These are phyloP conservation scores for Agrocybe praecox DNA, from an alignment of 768 basidiomycete species.

Conservation along the genomic window DNA sequence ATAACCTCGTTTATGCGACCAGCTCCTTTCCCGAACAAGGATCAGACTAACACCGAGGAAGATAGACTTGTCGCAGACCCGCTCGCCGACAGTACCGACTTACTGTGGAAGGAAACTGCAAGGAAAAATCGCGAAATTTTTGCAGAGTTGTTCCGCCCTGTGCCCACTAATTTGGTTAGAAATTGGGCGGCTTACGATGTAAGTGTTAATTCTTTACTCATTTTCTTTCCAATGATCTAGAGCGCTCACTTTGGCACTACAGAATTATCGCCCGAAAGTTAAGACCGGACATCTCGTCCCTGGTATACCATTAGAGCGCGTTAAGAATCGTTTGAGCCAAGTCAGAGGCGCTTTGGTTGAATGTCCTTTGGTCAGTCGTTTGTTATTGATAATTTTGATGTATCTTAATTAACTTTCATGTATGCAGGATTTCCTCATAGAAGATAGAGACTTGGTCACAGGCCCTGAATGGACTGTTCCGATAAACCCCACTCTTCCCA, in stretches of 20 bases:
- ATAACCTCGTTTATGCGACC: slow-evolving; percentile 75
- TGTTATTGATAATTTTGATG: slow-evolving; percentile 1
- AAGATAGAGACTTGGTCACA: slow-evolving; percentile 70
- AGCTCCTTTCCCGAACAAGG: slow-evolving; percentile 69
- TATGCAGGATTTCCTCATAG: slow-evolving; percentile 79
- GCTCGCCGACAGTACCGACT: slow-evolving; percentile 57
- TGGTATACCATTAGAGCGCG: slow-evolving; percentile 61
- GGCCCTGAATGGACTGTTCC: slow-evolving; percentile 72
- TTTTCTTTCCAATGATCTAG: not conserved
- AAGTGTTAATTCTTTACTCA: slow-evolving; percentile 22
- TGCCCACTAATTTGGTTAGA: slow-evolving; percentile 82
- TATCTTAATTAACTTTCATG: slow-evolving; percentile 10
- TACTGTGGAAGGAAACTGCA: slow-evolving; percentile 73
- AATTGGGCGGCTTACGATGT: slow-evolving; percentile 82
- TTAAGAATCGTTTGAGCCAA: slow-evolving; percentile 75
- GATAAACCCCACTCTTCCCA: slow-evolving; percentile 80
- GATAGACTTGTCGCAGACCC: slow-evolving; percentile 81
- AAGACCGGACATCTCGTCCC: slow-evolving; percentile 83
- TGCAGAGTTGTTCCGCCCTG: slow-evolving; percentile 83
- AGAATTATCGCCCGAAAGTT: slow-evolving; percentile 77
- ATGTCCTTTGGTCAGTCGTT: slow-evolving; percentile 60
- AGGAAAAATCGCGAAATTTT: slow-evolving; percentile 83
- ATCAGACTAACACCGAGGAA: slow-evolving; percentile 59
- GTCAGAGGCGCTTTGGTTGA: slow-evolving; percentile 78
- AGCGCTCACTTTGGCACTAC: not conserved